Evolutionary conservation across 1,139 yeast genomes (phyloP).

Genomic region (Pichia terricola): DNA sequence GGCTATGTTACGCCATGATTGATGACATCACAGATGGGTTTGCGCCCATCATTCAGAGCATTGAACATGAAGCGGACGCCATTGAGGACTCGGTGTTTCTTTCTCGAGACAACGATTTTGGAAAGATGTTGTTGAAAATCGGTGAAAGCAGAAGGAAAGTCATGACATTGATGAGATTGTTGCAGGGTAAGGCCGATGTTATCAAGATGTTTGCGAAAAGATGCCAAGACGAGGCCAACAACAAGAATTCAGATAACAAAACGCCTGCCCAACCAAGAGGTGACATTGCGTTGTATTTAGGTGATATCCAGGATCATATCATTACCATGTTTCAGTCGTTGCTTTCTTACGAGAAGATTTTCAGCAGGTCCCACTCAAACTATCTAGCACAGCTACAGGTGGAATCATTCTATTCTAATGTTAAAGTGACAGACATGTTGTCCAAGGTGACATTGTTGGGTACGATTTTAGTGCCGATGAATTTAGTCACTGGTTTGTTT

Average conservation of each 20-base stretch:
- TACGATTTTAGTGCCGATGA: slow-evolving; percentile 84
- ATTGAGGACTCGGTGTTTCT: slow-evolving; percentile 78
- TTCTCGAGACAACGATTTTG: slow-evolving; percentile 54
- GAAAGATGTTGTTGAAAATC: slow-evolving; percentile 65
- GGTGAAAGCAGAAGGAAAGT: slow-evolving; percentile 87
- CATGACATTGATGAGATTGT: slow-evolving; percentile 82
- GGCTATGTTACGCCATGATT: slow-evolving; percentile 88
- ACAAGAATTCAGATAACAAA: slow-evolving; percentile 3
- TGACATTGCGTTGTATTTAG: slow-evolving; percentile 78
- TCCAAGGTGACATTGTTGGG: slow-evolving; percentile 87
- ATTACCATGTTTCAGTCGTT: slow-evolving; percentile 91
- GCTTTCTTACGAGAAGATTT: slow-evolving; percentile 82
- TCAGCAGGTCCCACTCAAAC: slow-evolving; percentile 84
- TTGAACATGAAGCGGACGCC: slow-evolving; percentile 86
- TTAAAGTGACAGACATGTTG: slow-evolving; percentile 75
- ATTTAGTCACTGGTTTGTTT: slow-evolving; percentile 81
- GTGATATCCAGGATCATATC: slow-evolving; percentile 97
- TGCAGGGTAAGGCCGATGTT: slow-evolving; percentile 94
- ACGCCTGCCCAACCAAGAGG: slow-evolving; percentile 57
- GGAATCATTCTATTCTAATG: slow-evolving; percentile 78
- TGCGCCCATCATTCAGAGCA: slow-evolving; percentile 80
- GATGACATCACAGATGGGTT: slow-evolving; percentile 93
- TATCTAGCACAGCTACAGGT: slow-evolving; percentile 91
- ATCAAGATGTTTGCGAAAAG: slow-evolving; percentile 95
- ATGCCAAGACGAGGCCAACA: slow-evolving; percentile 59